Conservation (phyloP, 352 stramenopile species). For the Phytophthora megakarya region DNA sequence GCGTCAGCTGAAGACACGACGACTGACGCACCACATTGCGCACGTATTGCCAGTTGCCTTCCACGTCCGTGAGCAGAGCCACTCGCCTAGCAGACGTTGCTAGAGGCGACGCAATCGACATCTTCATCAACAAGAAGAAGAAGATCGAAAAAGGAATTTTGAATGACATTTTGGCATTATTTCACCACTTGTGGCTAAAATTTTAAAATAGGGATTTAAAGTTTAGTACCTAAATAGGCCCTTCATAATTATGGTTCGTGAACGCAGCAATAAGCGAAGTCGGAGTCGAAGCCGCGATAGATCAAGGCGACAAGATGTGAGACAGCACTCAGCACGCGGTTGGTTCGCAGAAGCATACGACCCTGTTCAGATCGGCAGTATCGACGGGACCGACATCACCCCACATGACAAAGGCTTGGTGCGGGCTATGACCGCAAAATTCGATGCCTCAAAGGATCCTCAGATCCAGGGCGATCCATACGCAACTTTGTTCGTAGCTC, state of each 20-base stretch:
- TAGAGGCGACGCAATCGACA: neutral
- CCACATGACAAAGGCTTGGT: conserved; percentile 72
- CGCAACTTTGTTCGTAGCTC: conserved; percentile 74
- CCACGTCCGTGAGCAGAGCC: conserved; percentile 78
- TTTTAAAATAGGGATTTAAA: neutral
- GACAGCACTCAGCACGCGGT: conserved; percentile 4
- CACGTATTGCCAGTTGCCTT: conserved; percentile 85
- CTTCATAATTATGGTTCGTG: conserved; percentile 25
- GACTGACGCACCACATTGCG: conserved; percentile 67
- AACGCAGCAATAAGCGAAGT: conserved; percentile 5
- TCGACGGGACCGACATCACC: conserved; percentile 65
- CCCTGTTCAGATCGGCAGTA: conserved; percentile 66
- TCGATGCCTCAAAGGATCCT: conserved; percentile 59
- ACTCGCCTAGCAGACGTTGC: conserved; percentile 43
- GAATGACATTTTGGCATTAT: neutral
- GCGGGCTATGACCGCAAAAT: conserved; percentile 50
- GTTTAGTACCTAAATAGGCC: too few species aligned
- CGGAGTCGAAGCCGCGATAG: conserved; percentile 31
- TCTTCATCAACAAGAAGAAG: conserved; percentile 6
- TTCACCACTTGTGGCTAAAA: conserved; percentile 12
- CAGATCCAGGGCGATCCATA: conserved; percentile 71
- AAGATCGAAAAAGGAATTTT: conserved; percentile 6
- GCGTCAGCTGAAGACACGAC: conserved; percentile 53
- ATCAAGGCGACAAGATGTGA: neutral
- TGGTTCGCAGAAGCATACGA: conserved; percentile 81